phyloP scores from a whole-genome alignment of 768 basidiomycete species.

The Termitomyces sp. region DNA sequence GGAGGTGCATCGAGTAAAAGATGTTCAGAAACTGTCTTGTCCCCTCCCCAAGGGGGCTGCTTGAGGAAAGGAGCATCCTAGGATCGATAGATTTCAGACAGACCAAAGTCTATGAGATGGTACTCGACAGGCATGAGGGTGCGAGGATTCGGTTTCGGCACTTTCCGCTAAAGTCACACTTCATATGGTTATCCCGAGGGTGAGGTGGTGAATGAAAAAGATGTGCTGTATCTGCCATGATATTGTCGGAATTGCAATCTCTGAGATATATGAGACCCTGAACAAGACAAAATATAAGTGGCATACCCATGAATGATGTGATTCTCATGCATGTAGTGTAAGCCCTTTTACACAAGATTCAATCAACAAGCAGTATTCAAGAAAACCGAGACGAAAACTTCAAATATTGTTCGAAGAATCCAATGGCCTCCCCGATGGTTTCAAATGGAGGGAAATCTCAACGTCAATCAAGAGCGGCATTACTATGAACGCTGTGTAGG shows the following conservation, averaged over 20 bases:
- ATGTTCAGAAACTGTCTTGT: constrained; percentile 35
- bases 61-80: constrained; percentile 21
- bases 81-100: constrained; percentile 19
- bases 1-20: constrained; percentile 13
- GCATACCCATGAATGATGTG: constrained; percentile 29
- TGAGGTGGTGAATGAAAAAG: constrained; percentile 9
- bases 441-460: too few relatives aligned
- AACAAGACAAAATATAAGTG: not conserved
- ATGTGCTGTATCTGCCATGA: too few relatives aligned
- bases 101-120: constrained; percentile 10
- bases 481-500: too few relatives aligned
- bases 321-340: constrained; percentile 33
- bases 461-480: too few relatives aligned
- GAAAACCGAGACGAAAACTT: constrained; percentile 19
- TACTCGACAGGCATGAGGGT: constrained; percentile 6
- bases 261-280: not conserved
- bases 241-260: too few relatives aligned
- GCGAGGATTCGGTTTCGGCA: constrained; percentile 6
- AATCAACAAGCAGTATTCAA: not conserved
- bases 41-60: constrained; percentile 31
- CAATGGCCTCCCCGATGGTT: too few relatives aligned
- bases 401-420: constrained; percentile 15
- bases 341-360: constrained; percentile 17
- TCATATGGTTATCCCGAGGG: constrained; percentile 4
- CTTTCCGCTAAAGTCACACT: constrained; percentile 5